These are phyloP conservation scores for Eucalyptus fibrosa DNA, from an alignment of 345 rosid species.

Conservation along the genomic window DNA sequence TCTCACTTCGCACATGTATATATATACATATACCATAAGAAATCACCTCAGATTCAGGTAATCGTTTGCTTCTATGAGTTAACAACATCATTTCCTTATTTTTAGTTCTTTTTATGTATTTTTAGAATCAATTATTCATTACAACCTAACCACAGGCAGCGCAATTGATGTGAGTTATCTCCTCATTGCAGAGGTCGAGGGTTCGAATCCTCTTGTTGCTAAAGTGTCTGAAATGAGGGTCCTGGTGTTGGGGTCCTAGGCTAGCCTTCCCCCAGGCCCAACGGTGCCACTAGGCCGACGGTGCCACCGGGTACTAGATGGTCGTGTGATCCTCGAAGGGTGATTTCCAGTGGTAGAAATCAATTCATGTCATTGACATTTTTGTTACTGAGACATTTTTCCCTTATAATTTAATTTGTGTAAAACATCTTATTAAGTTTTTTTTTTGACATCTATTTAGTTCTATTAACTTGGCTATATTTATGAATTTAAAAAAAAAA, in stretches of 20 bases:
- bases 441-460: not conserved
- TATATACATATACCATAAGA: not conserved
- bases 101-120: not conserved
- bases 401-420: not conserved
- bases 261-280: too few relatives aligned
- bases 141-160: too few relatives aligned
- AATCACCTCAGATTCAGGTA: not conserved
- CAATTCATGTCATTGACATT: not conserved
- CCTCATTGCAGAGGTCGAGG: too few relatives aligned
- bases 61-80: not conserved
- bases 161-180: too few relatives aligned
- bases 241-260: too few relatives aligned
- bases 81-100: not conserved
- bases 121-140: too few relatives aligned
- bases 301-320: too few relatives aligned
- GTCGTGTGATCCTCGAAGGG: too few relatives aligned
- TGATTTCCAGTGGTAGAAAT: not conserved
- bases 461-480: not conserved
- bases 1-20: accelerated
- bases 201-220: too few relatives aligned
- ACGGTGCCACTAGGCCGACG: too few relatives aligned
- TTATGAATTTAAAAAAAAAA: not conserved
- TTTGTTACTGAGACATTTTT: not conserved
- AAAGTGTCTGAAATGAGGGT: too few relatives aligned
- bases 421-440: not conserved